Conservation (phyloP, 1,284 basidiomycete species). For the Athelia psychrophila region DNA sequence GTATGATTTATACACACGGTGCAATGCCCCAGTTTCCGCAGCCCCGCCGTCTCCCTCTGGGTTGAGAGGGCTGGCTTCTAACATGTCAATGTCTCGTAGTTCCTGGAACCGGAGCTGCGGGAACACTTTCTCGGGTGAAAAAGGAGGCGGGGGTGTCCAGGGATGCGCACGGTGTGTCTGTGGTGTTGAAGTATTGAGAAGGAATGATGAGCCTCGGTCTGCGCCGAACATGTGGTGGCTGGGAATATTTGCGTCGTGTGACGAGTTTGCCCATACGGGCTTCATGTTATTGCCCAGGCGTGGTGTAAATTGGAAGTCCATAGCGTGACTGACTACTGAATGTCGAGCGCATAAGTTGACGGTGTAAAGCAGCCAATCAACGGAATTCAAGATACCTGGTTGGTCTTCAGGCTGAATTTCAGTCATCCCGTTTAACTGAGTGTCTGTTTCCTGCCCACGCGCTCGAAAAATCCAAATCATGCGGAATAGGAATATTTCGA, state of each 20-base stretch:
- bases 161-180: constrained; percentile 45
- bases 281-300: constrained; percentile 44
- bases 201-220: constrained; percentile 65
- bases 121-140: constrained; percentile 58
- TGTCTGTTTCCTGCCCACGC: too few relatives aligned
- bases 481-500: too few relatives aligned
- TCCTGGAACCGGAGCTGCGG: constrained; percentile 43
- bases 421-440: too few relatives aligned
- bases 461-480: too few relatives aligned
- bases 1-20: constrained; percentile 66
- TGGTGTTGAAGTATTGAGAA: constrained; percentile 56
- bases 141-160: constrained; percentile 62
- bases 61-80: constrained; percentile 61
- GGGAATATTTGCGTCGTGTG: constrained; percentile 43
- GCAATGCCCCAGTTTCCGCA: constrained; percentile 67
- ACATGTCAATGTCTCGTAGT: constrained; percentile 68
- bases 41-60: constrained; percentile 40
- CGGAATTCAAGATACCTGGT: too few relatives aligned
- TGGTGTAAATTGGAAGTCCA: constrained; percentile 75
- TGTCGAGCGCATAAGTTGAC: too few relatives aligned
- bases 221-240: constrained; percentile 57
- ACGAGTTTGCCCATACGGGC: constrained; percentile 52
- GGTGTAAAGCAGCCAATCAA: too few relatives aligned
- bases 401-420: too few relatives aligned
- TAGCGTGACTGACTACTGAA: too few relatives aligned